Percentiles rank a stretch among this genome's conserved stretches.
These are phyloP conservation scores for Penicillium pulvis DNA, from an alignment of 495 filamentous ascomycete genomes.

Conservation along the genomic window DNA sequence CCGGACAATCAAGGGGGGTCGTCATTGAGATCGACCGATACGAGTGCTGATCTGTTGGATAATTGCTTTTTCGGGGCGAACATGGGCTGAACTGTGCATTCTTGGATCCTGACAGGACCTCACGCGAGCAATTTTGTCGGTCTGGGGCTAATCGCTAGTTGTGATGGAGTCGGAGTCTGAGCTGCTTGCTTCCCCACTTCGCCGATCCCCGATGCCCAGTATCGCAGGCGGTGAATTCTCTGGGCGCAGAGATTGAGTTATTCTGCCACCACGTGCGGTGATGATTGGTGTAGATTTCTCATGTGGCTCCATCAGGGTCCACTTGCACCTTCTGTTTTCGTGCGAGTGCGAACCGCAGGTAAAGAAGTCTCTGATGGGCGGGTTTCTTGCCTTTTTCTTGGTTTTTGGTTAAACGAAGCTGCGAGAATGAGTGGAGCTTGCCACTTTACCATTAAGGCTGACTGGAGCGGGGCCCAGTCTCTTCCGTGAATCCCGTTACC, in stretches of 20 bases:
- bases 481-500: constrained; percentile 7
- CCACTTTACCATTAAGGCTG: constrained; percentile 33
- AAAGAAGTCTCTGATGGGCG: background rate
- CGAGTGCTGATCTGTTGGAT: background rate
- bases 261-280: constrained; percentile 31
- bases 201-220: constrained; percentile 6
- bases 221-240: constrained; percentile 7
- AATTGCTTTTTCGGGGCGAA: background rate
- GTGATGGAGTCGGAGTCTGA: background rate
- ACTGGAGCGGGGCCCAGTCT: constrained; percentile 26
- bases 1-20: background rate
- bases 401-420: background rate
- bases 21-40: background rate
- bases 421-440: constrained; percentile 15
- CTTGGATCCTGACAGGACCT: background rate
- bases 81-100: background rate
- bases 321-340: constrained; percentile 14
- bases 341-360: background rate
- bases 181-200: background rate
- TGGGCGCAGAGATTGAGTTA: background rate
- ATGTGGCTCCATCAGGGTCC: background rate
- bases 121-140: constrained; percentile 4
- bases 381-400: constrained; percentile 12
- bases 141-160: background rate
- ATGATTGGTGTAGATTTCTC: constrained; percentile 20